A percentile compares a stretch with the other conserved stretches of the same genome.
phyloP scores from a whole-genome alignment of 441 rosid species.

The Pelargonium cotyledonis region DNA sequence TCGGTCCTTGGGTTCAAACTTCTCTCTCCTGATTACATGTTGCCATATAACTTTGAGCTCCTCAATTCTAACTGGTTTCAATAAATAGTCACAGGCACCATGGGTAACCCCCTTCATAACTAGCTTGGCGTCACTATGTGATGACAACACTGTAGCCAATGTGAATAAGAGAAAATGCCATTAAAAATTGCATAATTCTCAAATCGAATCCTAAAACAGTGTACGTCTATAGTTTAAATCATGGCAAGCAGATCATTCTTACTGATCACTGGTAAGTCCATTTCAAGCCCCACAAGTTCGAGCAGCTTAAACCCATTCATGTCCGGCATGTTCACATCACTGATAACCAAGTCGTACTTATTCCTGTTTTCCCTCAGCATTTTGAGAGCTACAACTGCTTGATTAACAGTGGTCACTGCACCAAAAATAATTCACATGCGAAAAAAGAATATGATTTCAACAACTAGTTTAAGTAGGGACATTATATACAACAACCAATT shows the following conservation, averaged over 20 bases:
- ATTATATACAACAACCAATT: conserved; percentile 9
- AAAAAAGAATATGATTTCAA: background rate
- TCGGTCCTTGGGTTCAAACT: conserved; percentile 32
- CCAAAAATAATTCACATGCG: background rate
- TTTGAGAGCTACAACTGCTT: conserved; percentile 59
- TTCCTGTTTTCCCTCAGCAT: conserved; percentile 64
- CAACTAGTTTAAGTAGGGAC: background rate
- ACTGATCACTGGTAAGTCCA: conserved; percentile 97
- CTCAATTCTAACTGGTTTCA: conserved; percentile 79
- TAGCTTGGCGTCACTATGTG: conserved; percentile 64
- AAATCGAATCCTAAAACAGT: background rate
- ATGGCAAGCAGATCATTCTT: conserved; percentile 19
- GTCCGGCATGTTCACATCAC: conserved; percentile 99
- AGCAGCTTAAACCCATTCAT: conserved; percentile 96
- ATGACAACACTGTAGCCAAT: conserved; percentile 68
- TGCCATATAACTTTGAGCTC: conserved; percentile 94
- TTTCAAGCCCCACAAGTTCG: conserved; percentile 90
- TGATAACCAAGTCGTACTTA: conserved; percentile 77
- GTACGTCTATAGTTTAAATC: background rate
- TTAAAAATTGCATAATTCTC: background rate
- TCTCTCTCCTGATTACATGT: conserved; percentile 76
- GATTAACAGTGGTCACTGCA: conserved; percentile 80
- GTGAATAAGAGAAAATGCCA: background rate
- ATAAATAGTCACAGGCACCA: conserved; percentile 84
- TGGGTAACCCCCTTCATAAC: conserved; percentile 86